Conservation (phyloP, 2,329 filamentous ascomycete genomes). For the Clarireedia paspali region DNA sequence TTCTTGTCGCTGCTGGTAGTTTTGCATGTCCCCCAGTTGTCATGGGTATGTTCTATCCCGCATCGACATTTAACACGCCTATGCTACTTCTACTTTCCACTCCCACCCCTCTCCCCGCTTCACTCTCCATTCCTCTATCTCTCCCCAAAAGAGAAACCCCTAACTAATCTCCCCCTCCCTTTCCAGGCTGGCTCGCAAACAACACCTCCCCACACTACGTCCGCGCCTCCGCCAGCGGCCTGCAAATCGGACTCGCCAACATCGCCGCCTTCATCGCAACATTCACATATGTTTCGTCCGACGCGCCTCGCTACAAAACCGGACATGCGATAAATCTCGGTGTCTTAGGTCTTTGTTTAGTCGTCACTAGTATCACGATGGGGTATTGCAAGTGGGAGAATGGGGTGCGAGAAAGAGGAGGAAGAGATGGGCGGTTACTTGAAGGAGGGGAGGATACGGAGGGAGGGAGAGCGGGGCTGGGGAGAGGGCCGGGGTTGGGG, state of each 20-base stretch:
- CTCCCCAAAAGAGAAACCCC: background rate
- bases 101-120: background rate
- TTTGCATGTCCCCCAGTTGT: slow-evolving; percentile 53
- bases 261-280: slow-evolving; percentile 60
- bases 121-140: background rate
- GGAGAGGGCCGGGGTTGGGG: slow-evolving; percentile 41
- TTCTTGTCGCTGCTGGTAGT: slow-evolving; percentile 77
- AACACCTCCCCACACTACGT: slow-evolving; percentile 5
- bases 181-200: slow-evolving; percentile 6
- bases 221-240: slow-evolving; percentile 1
- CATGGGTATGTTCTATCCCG: background rate
- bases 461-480: too few species aligned
- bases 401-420: slow-evolving; percentile 51
- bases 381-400: slow-evolving; percentile 61
- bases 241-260: slow-evolving; percentile 53
- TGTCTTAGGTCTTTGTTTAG: slow-evolving; percentile 61
- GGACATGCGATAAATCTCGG: slow-evolving; percentile 70
- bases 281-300: slow-evolving; percentile 60
- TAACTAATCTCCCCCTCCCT: background rate
- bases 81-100: too few species aligned
- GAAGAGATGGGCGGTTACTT: slow-evolving; percentile 53
- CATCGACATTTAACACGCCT: too few species aligned
- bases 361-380: slow-evolving; percentile 61
- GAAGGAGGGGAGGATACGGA: slow-evolving; percentile 56
- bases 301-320: slow-evolving; percentile 47